Base-by-base conservation (phyloP, 1,284 basidiomycete species). In the Cutaneotrichosporon curvatum region DNA sequence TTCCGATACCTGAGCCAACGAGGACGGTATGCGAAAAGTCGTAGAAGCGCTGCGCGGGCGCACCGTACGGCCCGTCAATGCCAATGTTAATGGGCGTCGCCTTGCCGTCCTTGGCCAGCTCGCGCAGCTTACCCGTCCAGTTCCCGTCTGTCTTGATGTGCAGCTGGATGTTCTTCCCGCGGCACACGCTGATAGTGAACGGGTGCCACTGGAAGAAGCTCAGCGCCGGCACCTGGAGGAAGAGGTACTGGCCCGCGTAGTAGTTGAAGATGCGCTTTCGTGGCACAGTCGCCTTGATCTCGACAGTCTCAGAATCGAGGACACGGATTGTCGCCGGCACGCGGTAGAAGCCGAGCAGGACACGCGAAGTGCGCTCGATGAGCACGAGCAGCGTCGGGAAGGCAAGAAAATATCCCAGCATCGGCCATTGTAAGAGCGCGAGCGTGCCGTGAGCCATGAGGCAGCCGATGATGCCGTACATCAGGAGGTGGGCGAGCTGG, bases 331-430 rank as follows among this genome's bases (percentile, higher is more conserved):
- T 56, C 10, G 58, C 60, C 0, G 35, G 37, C 33, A 60, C 56
- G 15, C 31, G 40, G 15, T 49, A 33, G 43, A 62, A 59, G 11
- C 60, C 58, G 21, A 50, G 23, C 6, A 41, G 11, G 16, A 60
- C 3, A 9, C 58, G 48, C 14, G 31, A 39, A 12, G 33, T 11
- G 21, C 58, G 57, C 38, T 62, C 58, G 20, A 56, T 37, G 38
- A 62, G 37, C 23, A 62, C 45, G 7, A 62, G 48, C 16, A 60
- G 48, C 4, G 60, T 56, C 12, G 60, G 60, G 46, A 62, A 60
- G n/a, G 60, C 60, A 11, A 62, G 55, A 40, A 60, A 62, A 41
- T 60, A 60, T 9, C 57, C 60, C 15, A 62, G 45, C 60, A 62
- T 62, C 4, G 60, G 58, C 41, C 45, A 54, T 43, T 62, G 60